Conservation (phyloP, 495 filamentous ascomycete genomes). For the Xylaria nigripes region DNA sequence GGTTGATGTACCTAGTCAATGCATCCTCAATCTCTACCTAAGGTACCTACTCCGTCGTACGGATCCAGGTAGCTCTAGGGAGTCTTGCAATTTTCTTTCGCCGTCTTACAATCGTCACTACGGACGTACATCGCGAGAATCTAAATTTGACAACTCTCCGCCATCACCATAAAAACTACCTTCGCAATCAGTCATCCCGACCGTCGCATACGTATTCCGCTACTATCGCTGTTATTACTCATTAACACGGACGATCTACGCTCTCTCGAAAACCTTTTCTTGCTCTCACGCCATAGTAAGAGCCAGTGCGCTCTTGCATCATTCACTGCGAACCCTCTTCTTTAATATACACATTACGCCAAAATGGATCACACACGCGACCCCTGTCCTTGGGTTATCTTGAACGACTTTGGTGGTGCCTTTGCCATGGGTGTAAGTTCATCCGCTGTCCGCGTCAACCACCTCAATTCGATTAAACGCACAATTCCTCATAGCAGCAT, state of each 20-base stretch:
- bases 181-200: neutral
- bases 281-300: neutral
- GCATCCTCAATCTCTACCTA: too few species aligned
- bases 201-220: neutral
- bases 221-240: neutral
- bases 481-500: neutral
- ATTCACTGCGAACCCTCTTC: neutral
- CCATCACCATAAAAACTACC: neutral
- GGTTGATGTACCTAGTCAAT: neutral
- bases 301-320: neutral
- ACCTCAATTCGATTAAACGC: neutral
- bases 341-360: neutral
- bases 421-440: slow-evolving; percentile 90
- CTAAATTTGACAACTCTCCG: neutral
- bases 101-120: slow-evolving; percentile 3
- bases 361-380: slow-evolving; percentile 75
- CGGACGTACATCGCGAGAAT: neutral
- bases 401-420: slow-evolving; percentile 95
- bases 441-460: neutral
- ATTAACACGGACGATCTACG: neutral
- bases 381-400: slow-evolving; percentile 91
- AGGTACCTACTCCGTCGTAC: neutral
- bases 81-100: slow-evolving; percentile 11
- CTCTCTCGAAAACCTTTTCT: neutral
- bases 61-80: neutral